phyloP scores from a whole-genome alignment of 2,329 filamentous ascomycete species.

The Fusarium pseudonygamai region DNA sequence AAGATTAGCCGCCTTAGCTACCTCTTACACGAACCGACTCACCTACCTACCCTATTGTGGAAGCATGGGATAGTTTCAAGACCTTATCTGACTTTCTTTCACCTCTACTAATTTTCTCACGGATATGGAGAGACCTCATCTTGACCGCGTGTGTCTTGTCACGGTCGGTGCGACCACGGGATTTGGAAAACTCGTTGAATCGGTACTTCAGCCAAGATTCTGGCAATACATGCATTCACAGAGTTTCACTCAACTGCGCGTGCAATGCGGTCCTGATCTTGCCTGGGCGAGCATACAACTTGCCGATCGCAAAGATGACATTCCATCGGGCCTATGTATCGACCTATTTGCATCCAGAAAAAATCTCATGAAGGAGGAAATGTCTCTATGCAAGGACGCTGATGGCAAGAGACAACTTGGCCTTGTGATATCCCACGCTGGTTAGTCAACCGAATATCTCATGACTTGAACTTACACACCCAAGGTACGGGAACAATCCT shows the following conservation, averaged over 20 bases:
- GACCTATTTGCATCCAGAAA: constrained; percentile 47
- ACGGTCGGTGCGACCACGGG: constrained; percentile 92
- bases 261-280: constrained; percentile 84
- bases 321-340: constrained; percentile 41
- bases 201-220: constrained; percentile 70
- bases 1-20: constrained; percentile 37
- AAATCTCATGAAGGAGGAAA: constrained; percentile 55
- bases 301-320: constrained; percentile 25
- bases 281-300: constrained; percentile 44
- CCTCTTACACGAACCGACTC: constrained; percentile 16
- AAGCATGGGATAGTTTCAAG: not conserved
- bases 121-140: not conserved
- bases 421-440: constrained; percentile 88
- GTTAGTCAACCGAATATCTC: constrained; percentile 55
- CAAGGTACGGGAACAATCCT: constrained; percentile 90
- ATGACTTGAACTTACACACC: constrained; percentile 8
- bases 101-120: constrained; percentile 1
- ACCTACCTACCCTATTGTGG: constrained; percentile 12
- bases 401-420: constrained; percentile 66
- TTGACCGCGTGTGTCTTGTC: constrained; percentile 72
- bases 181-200: constrained; percentile 76
- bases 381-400: constrained; percentile 62
- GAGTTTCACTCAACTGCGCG: constrained; percentile 74
- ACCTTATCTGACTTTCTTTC: not conserved
- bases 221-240: constrained; percentile 65